These are phyloP conservation scores for Trebouxiophyceae sp. DNA, from an alignment of 163 green algal species.

Conservation along the genomic window DNA sequence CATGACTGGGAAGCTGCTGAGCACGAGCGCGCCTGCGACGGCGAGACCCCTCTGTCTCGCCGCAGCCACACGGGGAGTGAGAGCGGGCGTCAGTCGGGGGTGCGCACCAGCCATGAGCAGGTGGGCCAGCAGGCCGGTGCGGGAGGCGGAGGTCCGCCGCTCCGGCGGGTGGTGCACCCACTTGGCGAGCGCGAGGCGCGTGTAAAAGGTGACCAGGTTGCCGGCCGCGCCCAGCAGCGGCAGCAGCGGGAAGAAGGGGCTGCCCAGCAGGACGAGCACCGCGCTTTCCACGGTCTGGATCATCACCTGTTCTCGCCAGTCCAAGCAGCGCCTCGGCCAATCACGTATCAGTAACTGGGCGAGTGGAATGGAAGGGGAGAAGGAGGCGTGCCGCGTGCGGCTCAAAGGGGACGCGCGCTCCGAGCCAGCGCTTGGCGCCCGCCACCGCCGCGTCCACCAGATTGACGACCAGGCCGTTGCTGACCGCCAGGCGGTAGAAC, in stretches of 20 bases:
- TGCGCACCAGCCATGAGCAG: conserved; percentile 24
- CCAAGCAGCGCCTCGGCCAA: too few species aligned
- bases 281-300: conserved; percentile 17
- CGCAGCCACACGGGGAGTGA: not conserved
- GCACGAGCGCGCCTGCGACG: conserved; percentile 16
- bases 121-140: conserved; percentile 27
- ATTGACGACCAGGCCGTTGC: conserved; percentile 20
- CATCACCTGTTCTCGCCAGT: not conserved
- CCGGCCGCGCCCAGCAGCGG: conserved; percentile 23
- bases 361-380: not conserved
- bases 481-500: conserved; percentile 29
- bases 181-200: conserved; percentile 21
- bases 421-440: conserved; percentile 1
- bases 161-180: conserved; percentile 18
- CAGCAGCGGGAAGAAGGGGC: conserved; percentile 24
- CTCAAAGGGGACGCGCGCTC: conserved; percentile 6
- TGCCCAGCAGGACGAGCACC: conserved; percentile 29
- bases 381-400: not conserved
- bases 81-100: not conserved
- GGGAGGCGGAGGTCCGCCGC: conserved; percentile 17
- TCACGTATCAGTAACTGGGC: not conserved
- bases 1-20: conserved; percentile 17
- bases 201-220: conserved; percentile 26
- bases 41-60: not conserved
- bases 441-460: conserved; percentile 16